Evolutionary conservation across 2,329 filamentous ascomycete genomes (phyloP).

Genomic region (Harringtonia aguacate): DNA sequence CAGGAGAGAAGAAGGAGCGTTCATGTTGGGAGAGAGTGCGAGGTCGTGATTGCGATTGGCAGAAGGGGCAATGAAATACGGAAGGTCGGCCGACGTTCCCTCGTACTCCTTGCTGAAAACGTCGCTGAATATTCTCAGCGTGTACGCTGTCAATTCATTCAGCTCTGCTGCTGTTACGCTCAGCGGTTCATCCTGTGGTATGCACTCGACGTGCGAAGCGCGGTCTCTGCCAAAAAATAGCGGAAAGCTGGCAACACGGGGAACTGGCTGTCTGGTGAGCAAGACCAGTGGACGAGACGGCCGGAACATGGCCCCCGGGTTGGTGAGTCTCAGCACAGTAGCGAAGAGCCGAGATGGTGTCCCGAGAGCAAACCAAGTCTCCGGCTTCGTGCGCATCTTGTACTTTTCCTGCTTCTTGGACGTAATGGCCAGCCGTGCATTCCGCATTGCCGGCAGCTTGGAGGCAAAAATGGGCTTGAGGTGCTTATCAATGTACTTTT

Average conservation of each 20-base stretch:
- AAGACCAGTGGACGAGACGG: slow-evolving; percentile 56
- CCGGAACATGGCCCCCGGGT: slow-evolving; percentile 44
- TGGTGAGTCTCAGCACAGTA: slow-evolving; percentile 48
- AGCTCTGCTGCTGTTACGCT: slow-evolving; percentile 31
- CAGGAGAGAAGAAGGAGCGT: slow-evolving; percentile 29
- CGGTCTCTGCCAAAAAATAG: slow-evolving; percentile 60
- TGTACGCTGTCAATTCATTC: slow-evolving; percentile 55
- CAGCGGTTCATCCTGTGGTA: slow-evolving; percentile 32
- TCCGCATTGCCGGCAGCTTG: slow-evolving; percentile 69
- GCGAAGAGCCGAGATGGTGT: slow-evolving; percentile 45
- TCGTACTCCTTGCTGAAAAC: slow-evolving; percentile 84
- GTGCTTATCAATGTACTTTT: slow-evolving; percentile 59
- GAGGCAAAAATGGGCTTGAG: slow-evolving; percentile 65
- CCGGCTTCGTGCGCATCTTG: slow-evolving; percentile 67
- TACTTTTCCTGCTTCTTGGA: slow-evolving; percentile 67
- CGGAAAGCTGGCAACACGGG: slow-evolving; percentile 54
- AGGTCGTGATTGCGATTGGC: too few species aligned
- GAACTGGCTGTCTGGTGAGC: slow-evolving; percentile 56
- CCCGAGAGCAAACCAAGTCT: slow-evolving; percentile 51
- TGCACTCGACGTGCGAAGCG: slow-evolving; percentile 45
- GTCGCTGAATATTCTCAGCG: slow-evolving; percentile 65
- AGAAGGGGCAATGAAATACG: slow-evolving; percentile 72
- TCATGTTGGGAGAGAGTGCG: too few species aligned
- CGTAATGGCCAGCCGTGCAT: slow-evolving; percentile 72
- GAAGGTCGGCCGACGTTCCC: slow-evolving; percentile 49